Evolutionary conservation across 2,329 filamentous ascomycete genomes (phyloP).

Genomic region (Allantophomopsis cytisporea): DNA sequence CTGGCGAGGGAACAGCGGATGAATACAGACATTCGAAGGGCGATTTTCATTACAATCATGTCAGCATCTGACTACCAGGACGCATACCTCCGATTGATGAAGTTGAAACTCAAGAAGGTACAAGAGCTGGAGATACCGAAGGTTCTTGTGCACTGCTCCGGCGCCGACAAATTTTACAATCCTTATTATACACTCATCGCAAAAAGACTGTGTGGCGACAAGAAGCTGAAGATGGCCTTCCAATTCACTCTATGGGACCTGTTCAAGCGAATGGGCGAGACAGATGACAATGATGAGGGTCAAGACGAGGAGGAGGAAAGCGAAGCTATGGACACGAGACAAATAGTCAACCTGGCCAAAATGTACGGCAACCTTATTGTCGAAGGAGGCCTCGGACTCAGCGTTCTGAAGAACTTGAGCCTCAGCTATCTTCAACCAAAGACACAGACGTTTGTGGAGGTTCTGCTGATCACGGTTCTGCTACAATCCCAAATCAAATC

Average conservation of each 20-base stretch:
- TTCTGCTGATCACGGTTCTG: constrained; percentile 65
- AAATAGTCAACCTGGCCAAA: constrained; percentile 54
- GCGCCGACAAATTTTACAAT: constrained; percentile 75
- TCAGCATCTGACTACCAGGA: constrained; percentile 75
- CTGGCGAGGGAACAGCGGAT: constrained; percentile 20
- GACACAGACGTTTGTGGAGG: constrained; percentile 66
- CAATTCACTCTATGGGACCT: constrained; percentile 79
- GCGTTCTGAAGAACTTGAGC: constrained; percentile 57
- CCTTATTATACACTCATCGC: constrained; percentile 87
- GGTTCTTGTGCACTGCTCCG: constrained; percentile 77
- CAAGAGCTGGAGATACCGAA: constrained; percentile 79
- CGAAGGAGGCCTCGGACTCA: constrained; percentile 42
- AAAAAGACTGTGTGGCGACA: constrained; percentile 61
- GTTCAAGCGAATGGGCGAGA: constrained; percentile 77
- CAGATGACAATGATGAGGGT: constrained; percentile 41
- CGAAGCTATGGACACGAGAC: constrained; percentile 34
- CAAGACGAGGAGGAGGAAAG: constrained; percentile 44
- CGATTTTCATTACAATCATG: constrained; percentile 89
- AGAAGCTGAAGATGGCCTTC: constrained; percentile 69
- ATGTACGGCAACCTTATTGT: constrained; percentile 50
- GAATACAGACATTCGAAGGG: constrained; percentile 26
- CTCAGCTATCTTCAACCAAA: constrained; percentile 65
- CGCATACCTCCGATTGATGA: constrained; percentile 65
- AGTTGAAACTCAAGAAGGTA: constrained; percentile 72
- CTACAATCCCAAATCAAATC: constrained; percentile 44